Percentiles rank a stretch among this genome's conserved stretches.
Evolutionary conservation across 768 basidiomycete species (phyloP).

Genomic region (Leucocoprinus birnbaumii): DNA sequence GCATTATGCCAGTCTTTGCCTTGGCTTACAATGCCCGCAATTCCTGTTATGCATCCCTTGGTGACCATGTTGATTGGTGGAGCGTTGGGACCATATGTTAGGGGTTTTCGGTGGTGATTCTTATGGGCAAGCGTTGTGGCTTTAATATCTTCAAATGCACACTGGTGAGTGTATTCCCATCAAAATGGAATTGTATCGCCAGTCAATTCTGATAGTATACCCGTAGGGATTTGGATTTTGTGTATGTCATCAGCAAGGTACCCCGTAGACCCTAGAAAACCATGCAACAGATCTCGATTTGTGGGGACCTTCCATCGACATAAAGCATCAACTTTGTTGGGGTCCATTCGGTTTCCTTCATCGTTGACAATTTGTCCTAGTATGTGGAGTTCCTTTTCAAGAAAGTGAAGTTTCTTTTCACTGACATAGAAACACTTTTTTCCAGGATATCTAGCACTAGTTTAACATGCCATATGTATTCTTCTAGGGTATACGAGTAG

Average conservation of each 20-base stretch:
- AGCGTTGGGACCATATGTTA: slow-evolving; percentile 16
- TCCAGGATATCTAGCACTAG: slow-evolving; percentile 21
- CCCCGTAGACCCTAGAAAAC: slow-evolving; percentile 9
- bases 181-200: slow-evolving; percentile 15
- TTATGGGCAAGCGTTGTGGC: slow-evolving; percentile 7
- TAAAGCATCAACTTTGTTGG: slow-evolving; percentile 28
- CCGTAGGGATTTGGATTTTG: slow-evolving; percentile 26
- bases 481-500: slow-evolving; percentile 19
- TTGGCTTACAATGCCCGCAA: slow-evolving; percentile 20
- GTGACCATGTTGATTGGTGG: slow-evolving; percentile 23
- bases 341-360: slow-evolving; percentile 34
- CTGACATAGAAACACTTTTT: slow-evolving; percentile 22
- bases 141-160: slow-evolving; percentile 30
- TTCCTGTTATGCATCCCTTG: slow-evolving; percentile 24
- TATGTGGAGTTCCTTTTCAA: slow-evolving; percentile 23
- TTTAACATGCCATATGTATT: slow-evolving; percentile 22
- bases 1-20: slow-evolving; percentile 19
- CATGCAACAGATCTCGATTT: slow-evolving; percentile 13
- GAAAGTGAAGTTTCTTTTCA: slow-evolving; percentile 10
- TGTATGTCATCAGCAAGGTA: slow-evolving; percentile 21
- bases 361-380: slow-evolving; percentile 31
- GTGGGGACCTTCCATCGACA: slow-evolving; percentile 20
- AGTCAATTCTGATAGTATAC: slow-evolving; percentile 19
- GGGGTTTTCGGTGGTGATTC: slow-evolving; percentile 14
- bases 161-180: slow-evolving; percentile 19